Evolutionary conservation across 176 grass and related monocot species (phyloP).

Genomic region (Oryza meridionalis): DNA sequence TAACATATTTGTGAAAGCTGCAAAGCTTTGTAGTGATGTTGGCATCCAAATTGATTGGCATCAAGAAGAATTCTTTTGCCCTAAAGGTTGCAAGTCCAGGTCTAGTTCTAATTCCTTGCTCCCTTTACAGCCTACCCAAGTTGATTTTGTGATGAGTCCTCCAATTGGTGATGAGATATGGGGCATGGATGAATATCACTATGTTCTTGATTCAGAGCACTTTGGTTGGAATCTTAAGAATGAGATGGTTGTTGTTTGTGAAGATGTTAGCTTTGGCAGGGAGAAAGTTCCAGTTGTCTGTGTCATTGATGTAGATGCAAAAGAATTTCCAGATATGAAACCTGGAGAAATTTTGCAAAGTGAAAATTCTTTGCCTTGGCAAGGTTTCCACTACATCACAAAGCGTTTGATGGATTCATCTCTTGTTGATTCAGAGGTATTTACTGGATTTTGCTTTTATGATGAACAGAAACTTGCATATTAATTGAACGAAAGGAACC

Average conservation of each 20-base stretch:
- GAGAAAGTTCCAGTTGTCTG: slow-evolving; percentile 78
- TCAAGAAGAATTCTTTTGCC: slow-evolving; percentile 82
- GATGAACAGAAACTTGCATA: slow-evolving; percentile 18
- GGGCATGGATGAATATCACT: slow-evolving; percentile 80
- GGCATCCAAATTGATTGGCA: slow-evolving; percentile 90
- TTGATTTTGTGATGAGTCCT: slow-evolving; percentile 43
- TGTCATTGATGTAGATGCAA: slow-evolving; percentile 68
- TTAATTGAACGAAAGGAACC: neutral
- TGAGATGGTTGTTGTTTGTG: slow-evolving; percentile 70
- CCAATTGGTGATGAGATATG: slow-evolving; percentile 45
- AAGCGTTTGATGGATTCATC: slow-evolving; percentile 71
- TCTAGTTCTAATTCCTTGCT: slow-evolving; percentile 45
- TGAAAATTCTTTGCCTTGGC: slow-evolving; percentile 70
- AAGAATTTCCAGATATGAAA: slow-evolving; percentile 52
- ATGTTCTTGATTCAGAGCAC: slow-evolving; percentile 72
- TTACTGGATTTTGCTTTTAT: slow-evolving; percentile 1
- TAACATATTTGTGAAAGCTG: slow-evolving; percentile 86
- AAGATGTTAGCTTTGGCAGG: slow-evolving; percentile 87
- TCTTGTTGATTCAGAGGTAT: slow-evolving; percentile 72
- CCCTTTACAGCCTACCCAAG: slow-evolving; percentile 50
- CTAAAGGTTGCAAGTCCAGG: slow-evolving; percentile 74
- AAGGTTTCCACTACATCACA: slow-evolving; percentile 77
- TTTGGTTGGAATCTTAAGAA: slow-evolving; percentile 67
- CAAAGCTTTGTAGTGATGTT: slow-evolving; percentile 91
- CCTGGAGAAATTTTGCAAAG: slow-evolving; percentile 37